Conservation (phyloP, 2,329 filamentous ascomycete species). For the Colletotrichum eremochloae region DNA sequence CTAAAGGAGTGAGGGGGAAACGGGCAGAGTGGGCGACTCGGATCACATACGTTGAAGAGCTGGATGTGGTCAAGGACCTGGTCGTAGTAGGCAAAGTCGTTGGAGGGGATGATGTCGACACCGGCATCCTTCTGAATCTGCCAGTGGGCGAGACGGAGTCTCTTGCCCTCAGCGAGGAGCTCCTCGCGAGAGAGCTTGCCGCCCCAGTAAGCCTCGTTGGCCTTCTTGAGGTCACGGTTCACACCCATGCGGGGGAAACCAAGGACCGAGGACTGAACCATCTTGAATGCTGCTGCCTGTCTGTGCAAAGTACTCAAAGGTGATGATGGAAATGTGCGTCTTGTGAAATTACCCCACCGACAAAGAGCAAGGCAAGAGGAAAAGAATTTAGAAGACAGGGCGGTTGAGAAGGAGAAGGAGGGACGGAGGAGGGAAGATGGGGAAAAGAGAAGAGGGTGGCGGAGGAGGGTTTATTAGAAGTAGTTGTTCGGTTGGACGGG, state of each 20-base stretch:
- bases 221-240: constrained; percentile 99
- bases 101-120: constrained; percentile 97
- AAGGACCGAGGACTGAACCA: constrained; percentile 83
- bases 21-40: neutral
- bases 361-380: constrained; percentile 30
- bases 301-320: constrained; percentile 34
- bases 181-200: constrained; percentile 94
- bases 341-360: constrained; percentile 37
- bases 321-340: constrained; percentile 25
- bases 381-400: constrained; percentile 28
- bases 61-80: constrained; percentile 98
- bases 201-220: constrained; percentile 97
- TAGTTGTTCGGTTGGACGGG: constrained; percentile 28
- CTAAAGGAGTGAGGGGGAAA: neutral
- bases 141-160: constrained; percentile 97
- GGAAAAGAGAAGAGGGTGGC: constrained; percentile 19
- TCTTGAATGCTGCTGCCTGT: constrained; percentile 57
- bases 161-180: constrained; percentile 94
- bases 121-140: constrained; percentile 99
- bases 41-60: constrained; percentile 87
- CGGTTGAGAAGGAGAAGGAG: constrained; percentile 24
- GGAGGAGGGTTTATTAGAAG: constrained; percentile 39
- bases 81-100: constrained; percentile 99
- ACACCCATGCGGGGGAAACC: constrained; percentile 99
- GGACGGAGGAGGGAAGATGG: neutral